Base-by-base conservation (phyloP, 768 basidiomycete genomes). In the Grammothele lineata region DNA sequence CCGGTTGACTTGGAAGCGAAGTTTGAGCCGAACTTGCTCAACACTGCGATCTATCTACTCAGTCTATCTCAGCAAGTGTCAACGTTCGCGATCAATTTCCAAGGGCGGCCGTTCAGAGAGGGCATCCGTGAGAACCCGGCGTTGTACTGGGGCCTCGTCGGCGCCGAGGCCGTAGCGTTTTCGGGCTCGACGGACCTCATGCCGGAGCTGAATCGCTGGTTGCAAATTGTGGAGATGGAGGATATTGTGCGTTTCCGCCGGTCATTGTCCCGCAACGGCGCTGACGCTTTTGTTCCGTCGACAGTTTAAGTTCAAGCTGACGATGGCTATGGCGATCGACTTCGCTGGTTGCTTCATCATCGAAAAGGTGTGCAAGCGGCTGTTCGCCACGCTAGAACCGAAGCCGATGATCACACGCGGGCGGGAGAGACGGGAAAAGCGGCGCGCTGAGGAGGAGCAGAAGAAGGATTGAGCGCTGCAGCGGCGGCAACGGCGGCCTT, bases 21-120 rank as follows among this genome's bases (percentile, higher is more conserved):
- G 63, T 99, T 96, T 58, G 91, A 92, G 62, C 95, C 96, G 0
- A 90, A 83, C 54, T 70, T 99, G 39, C 73, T 99, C 48, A 99
- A 98, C 72, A 95, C 94, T 2, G 92, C 93, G 34, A 95, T 99
- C 59, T 99, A 94, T 70, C 81, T 98, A 23, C 76, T 99, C 42
- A 87, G 94, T 43, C 77, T 98, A 30, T 94, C 91, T 2, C 95
- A 99, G 64, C 96, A 99, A 66, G 95, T 99, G 2, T 98, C 95
- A 6, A 98, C 96, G 0, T 98, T 99, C 60, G 85, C 93, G 3
- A 92, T 98, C 71, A 99, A 99, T 72, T 99, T 94, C 78, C 60
- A 89, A 78, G 96, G 96, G 8, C 87, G 96, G 27, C 96, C 96
- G 0, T 99, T 98, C 84, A 85, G 96, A 26, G 96, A 99, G 68